Conservation (phyloP, 352 stramenopile genomes). For the Phytophthora agathidicida region DNA sequence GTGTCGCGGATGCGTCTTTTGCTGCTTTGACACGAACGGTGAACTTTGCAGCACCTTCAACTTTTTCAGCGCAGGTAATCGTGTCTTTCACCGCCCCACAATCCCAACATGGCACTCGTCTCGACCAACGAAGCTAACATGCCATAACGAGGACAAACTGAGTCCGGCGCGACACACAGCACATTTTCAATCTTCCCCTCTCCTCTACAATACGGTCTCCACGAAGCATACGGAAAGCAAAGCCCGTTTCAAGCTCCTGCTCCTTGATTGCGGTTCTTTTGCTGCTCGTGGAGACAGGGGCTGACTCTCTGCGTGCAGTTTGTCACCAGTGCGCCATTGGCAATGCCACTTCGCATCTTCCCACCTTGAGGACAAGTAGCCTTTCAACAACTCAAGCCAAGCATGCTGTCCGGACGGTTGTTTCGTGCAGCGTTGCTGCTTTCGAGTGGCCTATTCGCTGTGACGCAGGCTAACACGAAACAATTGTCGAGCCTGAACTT, state of each 20-base stretch:
- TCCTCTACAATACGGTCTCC: slow-evolving; percentile 13
- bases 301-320: slow-evolving; percentile 4
- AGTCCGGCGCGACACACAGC: not conserved
- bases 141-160: slow-evolving; percentile 2
- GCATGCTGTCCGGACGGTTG: slow-evolving; percentile 22
- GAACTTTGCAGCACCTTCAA: slow-evolving; percentile 7
- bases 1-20: too few relatives aligned
- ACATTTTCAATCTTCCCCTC: not conserved
- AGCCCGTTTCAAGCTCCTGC: slow-evolving; percentile 24
- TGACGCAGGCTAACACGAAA: slow-evolving; percentile 24
- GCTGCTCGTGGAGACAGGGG: slow-evolving; percentile 5
- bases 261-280: slow-evolving; percentile 21
- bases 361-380: slow-evolving; percentile 5
- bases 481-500: slow-evolving; percentile 30
- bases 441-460: slow-evolving; percentile 12
- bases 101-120: slow-evolving; percentile 2
- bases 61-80: slow-evolving; percentile 11
- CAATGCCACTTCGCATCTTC: slow-evolving; percentile 23
- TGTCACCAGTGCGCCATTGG: too few relatives aligned
- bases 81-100: slow-evolving; percentile 3
- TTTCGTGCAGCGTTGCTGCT: slow-evolving; percentile 26
- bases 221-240: slow-evolving; percentile 18
- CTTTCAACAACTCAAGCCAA: not conserved
- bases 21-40: slow-evolving; percentile 10
- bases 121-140: slow-evolving; percentile 3